Conservation (phyloP, 2,329 filamentous ascomycete species). For the Arthrobotrys megalospora region DNA sequence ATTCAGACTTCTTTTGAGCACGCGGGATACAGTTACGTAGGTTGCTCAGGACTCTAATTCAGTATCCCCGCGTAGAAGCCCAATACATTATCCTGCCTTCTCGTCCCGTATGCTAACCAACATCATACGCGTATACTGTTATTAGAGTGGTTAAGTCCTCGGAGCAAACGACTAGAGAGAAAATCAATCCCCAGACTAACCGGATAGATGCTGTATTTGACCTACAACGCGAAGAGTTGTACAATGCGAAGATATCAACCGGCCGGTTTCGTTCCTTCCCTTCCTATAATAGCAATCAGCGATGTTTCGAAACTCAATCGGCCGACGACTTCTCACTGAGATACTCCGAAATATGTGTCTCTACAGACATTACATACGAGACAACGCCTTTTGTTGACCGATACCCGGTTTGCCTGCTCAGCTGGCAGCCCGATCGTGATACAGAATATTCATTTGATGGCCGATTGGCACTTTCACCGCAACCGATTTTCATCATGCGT, state of each 20-base stretch:
- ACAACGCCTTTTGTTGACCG: not conserved
- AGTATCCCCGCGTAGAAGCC: too few relatives aligned
- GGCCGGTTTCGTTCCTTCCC: not conserved
- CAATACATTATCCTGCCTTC: too few relatives aligned
- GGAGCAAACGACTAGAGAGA: too few relatives aligned
- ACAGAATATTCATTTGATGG: not conserved
- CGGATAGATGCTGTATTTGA: not conserved
- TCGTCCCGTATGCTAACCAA: too few relatives aligned
- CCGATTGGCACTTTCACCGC: not conserved
- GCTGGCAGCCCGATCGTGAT: too few relatives aligned
- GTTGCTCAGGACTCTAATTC: too few relatives aligned
- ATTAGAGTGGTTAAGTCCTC: too few relatives aligned
- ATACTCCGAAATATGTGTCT: not conserved
- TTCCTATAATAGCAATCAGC: not conserved
- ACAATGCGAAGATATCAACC: not conserved
- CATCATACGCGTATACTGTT: too few relatives aligned
- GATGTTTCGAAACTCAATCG: not conserved
- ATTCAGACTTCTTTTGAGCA: not conserved
- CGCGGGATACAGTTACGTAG: not conserved
- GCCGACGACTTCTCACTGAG: not conserved
- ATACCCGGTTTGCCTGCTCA: not conserved
- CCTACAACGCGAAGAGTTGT: not conserved
- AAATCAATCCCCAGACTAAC: too few relatives aligned
- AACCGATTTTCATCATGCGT: not conserved
- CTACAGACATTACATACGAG: not conserved